Evolutionary conservation across 2,329 filamentous ascomycete species (phyloP).

Genomic region (Claviceps sp.): DNA sequence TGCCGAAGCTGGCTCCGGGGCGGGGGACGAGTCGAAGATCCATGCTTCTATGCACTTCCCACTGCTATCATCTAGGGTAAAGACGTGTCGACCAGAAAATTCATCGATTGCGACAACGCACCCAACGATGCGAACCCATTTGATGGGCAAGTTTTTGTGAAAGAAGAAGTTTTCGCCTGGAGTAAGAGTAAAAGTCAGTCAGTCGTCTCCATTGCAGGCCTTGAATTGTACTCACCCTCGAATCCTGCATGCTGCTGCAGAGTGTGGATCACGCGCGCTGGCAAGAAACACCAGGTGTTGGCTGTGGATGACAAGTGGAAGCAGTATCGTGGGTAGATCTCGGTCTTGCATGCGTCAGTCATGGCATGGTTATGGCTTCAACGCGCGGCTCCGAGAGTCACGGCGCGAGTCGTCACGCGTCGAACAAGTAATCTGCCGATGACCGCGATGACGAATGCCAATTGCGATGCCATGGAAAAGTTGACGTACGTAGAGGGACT

Average conservation of each 20-base stretch:
- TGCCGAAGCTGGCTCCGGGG: not conserved
- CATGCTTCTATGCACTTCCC: slow-evolving; percentile 40
- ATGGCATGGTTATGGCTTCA: slow-evolving; percentile 31
- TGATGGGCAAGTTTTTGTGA: slow-evolving; percentile 60
- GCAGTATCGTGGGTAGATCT: slow-evolving; percentile 48
- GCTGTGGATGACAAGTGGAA: slow-evolving; percentile 49
- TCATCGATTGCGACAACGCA: slow-evolving; percentile 52
- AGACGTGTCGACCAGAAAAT: slow-evolving; percentile 31
- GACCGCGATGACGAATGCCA: not conserved
- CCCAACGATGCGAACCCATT: slow-evolving; percentile 60
- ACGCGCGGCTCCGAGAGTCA: slow-evolving; percentile 1
- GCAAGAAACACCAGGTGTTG: slow-evolving; percentile 45
- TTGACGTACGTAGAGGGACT: not conserved
- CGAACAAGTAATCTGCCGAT: not conserved
- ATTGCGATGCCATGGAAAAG: not conserved
- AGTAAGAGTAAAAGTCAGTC: not conserved
- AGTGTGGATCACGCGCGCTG: slow-evolving; percentile 33
- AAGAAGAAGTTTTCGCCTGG: slow-evolving; percentile 47
- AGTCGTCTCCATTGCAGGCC: not conserved
- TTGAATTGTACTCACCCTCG: slow-evolving; percentile 29
- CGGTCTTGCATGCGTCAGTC: slow-evolving; percentile 24
- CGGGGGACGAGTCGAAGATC: slow-evolving; percentile 5
- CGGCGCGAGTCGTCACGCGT: not conserved
- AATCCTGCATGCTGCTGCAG: slow-evolving; percentile 36
- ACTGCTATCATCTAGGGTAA: slow-evolving; percentile 53